Evolutionary conservation across 805 yeast genomes (phyloP), one percentile per base, ranked within the genome.

Genomic region (Metschnikowia corniflorae): DNA sequence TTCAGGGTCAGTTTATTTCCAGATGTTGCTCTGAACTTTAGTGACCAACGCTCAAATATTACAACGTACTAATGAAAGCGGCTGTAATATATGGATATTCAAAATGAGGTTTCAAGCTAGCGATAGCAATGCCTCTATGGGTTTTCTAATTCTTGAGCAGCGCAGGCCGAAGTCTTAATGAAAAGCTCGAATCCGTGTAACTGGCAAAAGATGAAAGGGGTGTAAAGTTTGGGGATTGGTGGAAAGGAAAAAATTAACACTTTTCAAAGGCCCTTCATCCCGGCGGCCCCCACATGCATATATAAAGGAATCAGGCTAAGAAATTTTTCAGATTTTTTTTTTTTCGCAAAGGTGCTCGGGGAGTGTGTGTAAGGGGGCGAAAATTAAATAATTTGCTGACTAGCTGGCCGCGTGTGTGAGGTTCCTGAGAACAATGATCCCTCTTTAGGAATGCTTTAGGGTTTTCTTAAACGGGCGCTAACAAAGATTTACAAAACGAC

Each of bases 111-210:
- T 33, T 40, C 39, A 33, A 35, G 35, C 16, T 12, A 29, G 38
- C 31, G 23, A 20, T 26, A 18, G 36, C 33, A 30, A n/a, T n/a
- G 12, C n/a, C 24, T n/a, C 24, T 10, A n/a, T 21, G 24, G 9
- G 24, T 10, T 21, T 33, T 36, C 39, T 33, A 27, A 31, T 30
- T 35, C 36, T 37, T 29, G 15, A 36, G 36, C 41, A 35, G 40
- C 39, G 22, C 39, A 27, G 37, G 49, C 53, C 65, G 65, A 61
- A 35, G 47, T 61, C 69, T 63, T 63, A 63, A 50, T 57, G 54
- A 63, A 63, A 63, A 63, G 69, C 61, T 63, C 68, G 66, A 40
- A 46, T 32, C 37, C 36, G 30, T 24, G 31, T 29, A 29, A 31
- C 41, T 26, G 37, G 36, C 34, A 17, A 33, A 31, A 32, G 32